These are phyloP conservation scores for Didymella pinodella DNA, from an alignment of 2,329 filamentous ascomycete species.

Conservation along the genomic window DNA sequence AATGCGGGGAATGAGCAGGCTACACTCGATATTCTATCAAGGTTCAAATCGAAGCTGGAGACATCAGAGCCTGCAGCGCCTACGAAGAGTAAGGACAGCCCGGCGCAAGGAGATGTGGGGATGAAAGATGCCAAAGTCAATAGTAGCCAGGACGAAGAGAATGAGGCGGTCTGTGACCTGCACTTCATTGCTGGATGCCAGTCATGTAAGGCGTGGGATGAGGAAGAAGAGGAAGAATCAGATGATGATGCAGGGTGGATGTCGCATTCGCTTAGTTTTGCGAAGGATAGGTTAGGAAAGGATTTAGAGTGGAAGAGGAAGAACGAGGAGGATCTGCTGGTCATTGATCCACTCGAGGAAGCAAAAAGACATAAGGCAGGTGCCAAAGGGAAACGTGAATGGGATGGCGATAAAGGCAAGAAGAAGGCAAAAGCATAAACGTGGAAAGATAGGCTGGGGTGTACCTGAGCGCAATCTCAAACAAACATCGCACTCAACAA, in stretches of 20 bases:
- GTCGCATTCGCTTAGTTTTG: conserved; percentile 83
- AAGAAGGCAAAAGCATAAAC: conserved; percentile 30
- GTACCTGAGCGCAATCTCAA: neutral
- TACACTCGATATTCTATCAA: conserved; percentile 74
- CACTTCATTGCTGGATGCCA: conserved; percentile 97
- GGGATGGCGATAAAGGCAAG: conserved; percentile 37
- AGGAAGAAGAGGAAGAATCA: conserved; percentile 69
- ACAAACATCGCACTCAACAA: neutral
- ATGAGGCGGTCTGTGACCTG: conserved; percentile 76
- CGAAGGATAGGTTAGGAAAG: conserved; percentile 89
- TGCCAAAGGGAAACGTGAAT: conserved; percentile 56
- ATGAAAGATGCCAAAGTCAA: conserved; percentile 14
- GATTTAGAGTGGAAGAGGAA: conserved; percentile 88
- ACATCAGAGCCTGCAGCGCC: conserved; percentile 48
- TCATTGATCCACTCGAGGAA: conserved; percentile 91
- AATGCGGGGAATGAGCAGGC: conserved; percentile 58
- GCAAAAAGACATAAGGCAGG: conserved; percentile 72
- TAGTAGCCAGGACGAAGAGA: conserved; percentile 33
- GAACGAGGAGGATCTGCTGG: conserved; percentile 87
- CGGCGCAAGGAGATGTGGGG: conserved; percentile 31
- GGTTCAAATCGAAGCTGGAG: conserved; percentile 79
- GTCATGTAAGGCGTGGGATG: conserved; percentile 87
- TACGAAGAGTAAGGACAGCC: conserved; percentile 41
- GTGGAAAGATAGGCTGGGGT: neutral
- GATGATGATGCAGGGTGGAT: conserved; percentile 76